Conservation (phyloP, 805 yeast genomes). For the Candida nemodendra region DNA sequence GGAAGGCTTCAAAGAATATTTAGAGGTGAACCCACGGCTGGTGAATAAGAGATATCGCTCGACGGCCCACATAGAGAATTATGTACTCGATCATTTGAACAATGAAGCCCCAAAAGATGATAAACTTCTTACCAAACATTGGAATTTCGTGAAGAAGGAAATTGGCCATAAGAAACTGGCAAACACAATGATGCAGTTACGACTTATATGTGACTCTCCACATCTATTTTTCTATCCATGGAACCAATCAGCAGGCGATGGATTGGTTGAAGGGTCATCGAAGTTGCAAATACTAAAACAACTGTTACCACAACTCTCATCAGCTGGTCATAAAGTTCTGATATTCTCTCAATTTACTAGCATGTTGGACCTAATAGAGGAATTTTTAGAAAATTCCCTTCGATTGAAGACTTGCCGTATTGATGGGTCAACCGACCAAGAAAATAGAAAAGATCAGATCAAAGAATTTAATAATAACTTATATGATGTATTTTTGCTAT, state of each 20-base stretch:
- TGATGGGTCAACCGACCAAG: slow-evolving; percentile 74
- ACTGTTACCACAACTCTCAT: slow-evolving; percentile 50
- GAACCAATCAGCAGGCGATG: slow-evolving; percentile 41
- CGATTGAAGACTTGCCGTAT: slow-evolving; percentile 53
- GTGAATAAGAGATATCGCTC: slow-evolving; percentile 15
- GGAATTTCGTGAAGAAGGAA: slow-evolving; percentile 37
- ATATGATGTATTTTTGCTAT: slow-evolving; percentile 61
- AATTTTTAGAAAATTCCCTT: slow-evolving; percentile 57
- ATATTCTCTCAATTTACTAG: slow-evolving; percentile 85
- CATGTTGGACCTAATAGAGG: slow-evolving; percentile 78
- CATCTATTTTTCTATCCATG: slow-evolving; percentile 81
- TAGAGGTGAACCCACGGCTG: slow-evolving; percentile 38
- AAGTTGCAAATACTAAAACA: slow-evolving; percentile 71
- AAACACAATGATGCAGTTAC: slow-evolving; percentile 77
- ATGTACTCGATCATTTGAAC: slow-evolving; percentile 33
- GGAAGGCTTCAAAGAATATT: slow-evolving; percentile 50
- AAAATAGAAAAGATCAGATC: slow-evolving; percentile 64
- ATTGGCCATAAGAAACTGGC: slow-evolving; percentile 53
- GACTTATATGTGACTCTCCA: slow-evolving; percentile 85
- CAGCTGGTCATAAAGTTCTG: slow-evolving; percentile 59
- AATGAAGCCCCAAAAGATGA: slow-evolving; percentile 11
- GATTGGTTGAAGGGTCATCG: slow-evolving; percentile 57
- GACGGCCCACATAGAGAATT: slow-evolving; percentile 37
- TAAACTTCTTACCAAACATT: slow-evolving; percentile 18
- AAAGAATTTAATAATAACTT: slow-evolving; percentile 42